Percentiles rank a stretch among this genome's conserved stretches.
These are phyloP conservation scores for Mycena filopes DNA, from an alignment of 768 basidiomycete species.

Conservation along the genomic window DNA sequence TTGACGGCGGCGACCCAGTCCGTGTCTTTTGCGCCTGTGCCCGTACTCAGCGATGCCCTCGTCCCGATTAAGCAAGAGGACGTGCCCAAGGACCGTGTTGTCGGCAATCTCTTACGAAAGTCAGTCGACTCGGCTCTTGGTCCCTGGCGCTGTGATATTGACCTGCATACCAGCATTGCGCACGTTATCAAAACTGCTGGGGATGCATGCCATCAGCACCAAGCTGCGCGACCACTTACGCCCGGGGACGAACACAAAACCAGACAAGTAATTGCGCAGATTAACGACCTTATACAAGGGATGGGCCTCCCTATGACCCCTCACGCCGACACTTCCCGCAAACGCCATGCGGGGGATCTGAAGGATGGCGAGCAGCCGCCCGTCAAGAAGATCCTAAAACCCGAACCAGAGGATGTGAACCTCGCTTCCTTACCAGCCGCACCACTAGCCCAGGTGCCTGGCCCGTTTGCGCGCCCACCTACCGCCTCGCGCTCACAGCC, in stretches of 20 bases:
- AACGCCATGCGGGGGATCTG: slow-evolving; percentile 32
- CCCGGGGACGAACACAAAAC: slow-evolving; percentile 34
- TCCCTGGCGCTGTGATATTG: slow-evolving; percentile 26
- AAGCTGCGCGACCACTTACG: slow-evolving; percentile 33
- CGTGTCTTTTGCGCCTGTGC: slow-evolving; percentile 10
- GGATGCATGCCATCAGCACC: slow-evolving; percentile 50
- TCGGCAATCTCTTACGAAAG: slow-evolving; percentile 65
- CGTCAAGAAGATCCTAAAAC: slow-evolving; percentile 30
- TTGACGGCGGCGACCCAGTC: slow-evolving; percentile 41
- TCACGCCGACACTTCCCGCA: slow-evolving; percentile 25
- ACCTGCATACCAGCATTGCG: slow-evolving; percentile 59
- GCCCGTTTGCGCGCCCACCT: slow-evolving; percentile 21
- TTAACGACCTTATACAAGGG: slow-evolving; percentile 29
- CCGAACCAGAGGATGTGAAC: slow-evolving; percentile 34
- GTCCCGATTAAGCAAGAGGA: slow-evolving; percentile 38
- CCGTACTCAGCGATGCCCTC: neutral
- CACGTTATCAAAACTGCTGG: slow-evolving; percentile 69
- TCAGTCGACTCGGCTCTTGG: slow-evolving; percentile 43
- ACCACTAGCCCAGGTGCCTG: slow-evolving; percentile 2
- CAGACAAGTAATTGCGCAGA: slow-evolving; percentile 30
- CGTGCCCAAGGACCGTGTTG: slow-evolving; percentile 43
- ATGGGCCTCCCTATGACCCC: slow-evolving; percentile 31
- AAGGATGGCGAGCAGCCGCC: slow-evolving; percentile 30
- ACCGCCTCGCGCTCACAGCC: slow-evolving; percentile 31
- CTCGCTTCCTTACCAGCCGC: slow-evolving; percentile 20